A percentile compares a stretch with the other conserved stretches of the same genome.
Evolutionary conservation across 257 asterid species (phyloP).

Genomic region (Scutellaria barbata): DNA sequence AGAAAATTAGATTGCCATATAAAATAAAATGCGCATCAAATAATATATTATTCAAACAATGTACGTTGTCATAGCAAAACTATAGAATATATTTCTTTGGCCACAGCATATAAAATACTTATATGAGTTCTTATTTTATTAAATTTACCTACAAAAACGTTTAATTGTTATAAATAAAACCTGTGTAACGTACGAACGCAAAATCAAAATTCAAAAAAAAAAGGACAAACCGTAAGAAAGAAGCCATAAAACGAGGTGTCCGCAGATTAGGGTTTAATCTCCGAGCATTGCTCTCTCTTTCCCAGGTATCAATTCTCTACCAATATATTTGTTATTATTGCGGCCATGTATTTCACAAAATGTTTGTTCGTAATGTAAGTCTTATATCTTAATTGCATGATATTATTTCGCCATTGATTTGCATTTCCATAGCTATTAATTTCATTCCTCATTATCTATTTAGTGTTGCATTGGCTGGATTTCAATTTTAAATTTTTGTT

Average conservation of each 20-base stretch:
- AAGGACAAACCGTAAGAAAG: too few species aligned
- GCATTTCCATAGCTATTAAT: neutral
- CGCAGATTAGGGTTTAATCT: slow-evolving; percentile 37
- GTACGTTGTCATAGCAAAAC: too few species aligned
- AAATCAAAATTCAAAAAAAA: neutral
- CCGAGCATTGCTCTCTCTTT: neutral
- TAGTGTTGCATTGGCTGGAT: neutral
- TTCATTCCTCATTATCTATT: neutral
- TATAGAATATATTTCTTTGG: too few species aligned
- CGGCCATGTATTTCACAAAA: neutral
- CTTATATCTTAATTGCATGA: slow-evolving; percentile 11
- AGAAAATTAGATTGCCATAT: too few species aligned
- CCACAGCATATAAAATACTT: too few species aligned
- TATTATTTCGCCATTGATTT: slow-evolving; percentile 30
- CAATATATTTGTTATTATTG: slow-evolving; percentile 23
- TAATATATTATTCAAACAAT: too few species aligned
- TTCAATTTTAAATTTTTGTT: too few species aligned
- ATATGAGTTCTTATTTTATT: too few species aligned
- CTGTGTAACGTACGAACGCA: too few species aligned
- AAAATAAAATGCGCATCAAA: too few species aligned
- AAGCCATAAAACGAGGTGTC: neutral
- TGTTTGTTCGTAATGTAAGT: neutral
- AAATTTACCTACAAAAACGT: too few species aligned
- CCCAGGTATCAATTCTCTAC: slow-evolving; percentile 31
- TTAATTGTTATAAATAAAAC: too few species aligned